These are phyloP conservation scores for Aureobasidium sp. DNA, from an alignment of 2,329 filamentous ascomycete species.

Conservation along the genomic window DNA sequence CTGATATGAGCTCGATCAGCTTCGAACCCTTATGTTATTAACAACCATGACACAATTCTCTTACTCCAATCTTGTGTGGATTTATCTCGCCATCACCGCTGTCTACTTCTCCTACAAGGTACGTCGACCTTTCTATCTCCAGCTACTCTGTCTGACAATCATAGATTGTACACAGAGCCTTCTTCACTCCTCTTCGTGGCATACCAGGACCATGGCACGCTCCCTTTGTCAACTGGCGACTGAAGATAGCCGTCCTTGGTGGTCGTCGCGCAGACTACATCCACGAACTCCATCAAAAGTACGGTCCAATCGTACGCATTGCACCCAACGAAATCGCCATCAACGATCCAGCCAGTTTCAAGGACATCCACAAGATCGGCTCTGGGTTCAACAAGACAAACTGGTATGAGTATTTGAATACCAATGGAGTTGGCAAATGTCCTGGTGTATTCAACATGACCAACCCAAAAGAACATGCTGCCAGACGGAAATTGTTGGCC, in stretches of 20 bases:
- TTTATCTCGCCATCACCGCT: not conserved
- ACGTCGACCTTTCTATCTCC: no score
- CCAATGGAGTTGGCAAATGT: constrained; percentile 17
- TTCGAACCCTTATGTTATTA: not conserved
- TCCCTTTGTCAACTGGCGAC: constrained; percentile 29
- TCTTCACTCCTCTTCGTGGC: constrained; percentile 27
- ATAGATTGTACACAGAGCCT: constrained; percentile 14
- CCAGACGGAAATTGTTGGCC: constrained; percentile 40
- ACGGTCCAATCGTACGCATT: constrained; percentile 35
- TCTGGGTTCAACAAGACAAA: constrained; percentile 31
- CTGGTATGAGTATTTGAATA: constrained; percentile 32
- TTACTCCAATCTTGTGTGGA: not conserved
- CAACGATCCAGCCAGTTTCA: constrained; percentile 31
- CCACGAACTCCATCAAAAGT: constrained; percentile 38
- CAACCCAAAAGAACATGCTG: constrained; percentile 39
- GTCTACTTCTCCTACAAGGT: constrained; percentile 13
- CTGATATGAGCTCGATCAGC: not conserved
- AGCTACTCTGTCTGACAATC: no score
- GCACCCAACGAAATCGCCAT: constrained; percentile 34
- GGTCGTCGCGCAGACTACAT: constrained; percentile 45
- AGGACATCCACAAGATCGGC: constrained; percentile 34
- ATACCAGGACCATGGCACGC: constrained; percentile 35
- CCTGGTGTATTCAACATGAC: constrained; percentile 43
- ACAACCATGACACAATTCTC: constrained; percentile 12
- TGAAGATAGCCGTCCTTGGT: constrained; percentile 41